These are phyloP conservation scores for Backusella tuberculispora DNA, from an alignment of 192 early-diverging fungal genomes.

Conservation along the genomic window DNA sequence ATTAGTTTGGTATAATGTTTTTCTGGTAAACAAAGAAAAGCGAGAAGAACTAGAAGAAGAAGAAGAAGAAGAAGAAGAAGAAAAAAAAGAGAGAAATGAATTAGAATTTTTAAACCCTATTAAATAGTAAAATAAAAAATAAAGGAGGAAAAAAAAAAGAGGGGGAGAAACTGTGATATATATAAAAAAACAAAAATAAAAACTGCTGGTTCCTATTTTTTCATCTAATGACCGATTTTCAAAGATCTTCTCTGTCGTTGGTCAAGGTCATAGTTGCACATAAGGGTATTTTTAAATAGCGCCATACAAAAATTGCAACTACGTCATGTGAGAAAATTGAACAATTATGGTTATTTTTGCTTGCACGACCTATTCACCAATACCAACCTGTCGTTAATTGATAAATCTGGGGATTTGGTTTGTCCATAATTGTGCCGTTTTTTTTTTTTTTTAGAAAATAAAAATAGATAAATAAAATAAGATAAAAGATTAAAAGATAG, in stretches of 20 bases:
- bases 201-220: constrained; percentile 7
- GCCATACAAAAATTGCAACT: background rate
- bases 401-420: background rate
- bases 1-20: background rate
- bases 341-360: background rate
- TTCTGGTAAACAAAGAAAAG: background rate
- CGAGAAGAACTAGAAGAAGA: too few relatives aligned
- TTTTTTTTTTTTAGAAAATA: background rate
- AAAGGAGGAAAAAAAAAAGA: background rate
- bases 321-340: background rate
- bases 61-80: background rate
- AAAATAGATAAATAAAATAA: background rate
- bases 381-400: background rate
- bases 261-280: background rate
- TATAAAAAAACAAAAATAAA: too few relatives aligned
- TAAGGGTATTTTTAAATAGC: background rate
- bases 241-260: background rate
- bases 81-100: background rate
- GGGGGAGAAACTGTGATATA: background rate
- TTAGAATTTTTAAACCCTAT: constrained; percentile 8
- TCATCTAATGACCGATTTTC: constrained; percentile 5
- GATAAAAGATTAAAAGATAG: too few relatives aligned
- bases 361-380: background rate
- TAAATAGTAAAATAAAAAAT: constrained; percentile 3
- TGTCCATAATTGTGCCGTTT: background rate